These are phyloP conservation scores for Hydnum rufescens DNA, from an alignment of 768 basidiomycete species.

Conservation along the genomic window DNA sequence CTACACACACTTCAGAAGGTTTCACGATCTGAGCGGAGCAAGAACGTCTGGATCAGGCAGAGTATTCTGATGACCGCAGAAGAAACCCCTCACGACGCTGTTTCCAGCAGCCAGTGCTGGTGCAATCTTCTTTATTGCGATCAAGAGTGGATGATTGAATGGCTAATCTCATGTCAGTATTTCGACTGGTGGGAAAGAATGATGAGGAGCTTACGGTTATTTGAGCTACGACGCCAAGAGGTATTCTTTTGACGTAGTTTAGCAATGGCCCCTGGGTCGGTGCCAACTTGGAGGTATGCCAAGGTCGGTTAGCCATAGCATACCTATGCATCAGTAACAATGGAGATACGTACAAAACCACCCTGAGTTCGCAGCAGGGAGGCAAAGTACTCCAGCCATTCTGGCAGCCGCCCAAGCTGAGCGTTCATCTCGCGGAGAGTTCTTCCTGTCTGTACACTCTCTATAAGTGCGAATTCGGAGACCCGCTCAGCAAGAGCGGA, in stretches of 20 bases:
- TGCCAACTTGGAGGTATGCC: conserved; percentile 63
- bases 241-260: conserved; percentile 61
- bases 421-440: conserved; percentile 69
- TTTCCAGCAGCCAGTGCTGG: conserved; percentile 74
- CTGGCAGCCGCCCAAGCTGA: conserved; percentile 57
- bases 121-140: conserved; percentile 75
- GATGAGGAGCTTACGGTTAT: conserved; percentile 35
- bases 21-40: conserved; percentile 27
- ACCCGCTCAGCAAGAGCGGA: conserved; percentile 36
- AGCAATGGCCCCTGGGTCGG: conserved; percentile 64
- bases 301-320: too few relatives aligned
- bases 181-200: background rate
- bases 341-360: conserved; percentile 1
- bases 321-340: conserved; percentile 25
- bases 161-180: conserved; percentile 26
- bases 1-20: conserved; percentile 42
- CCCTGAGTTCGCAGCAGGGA: background rate
- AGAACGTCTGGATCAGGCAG: background rate
- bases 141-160: conserved; percentile 79
- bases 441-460: conserved; percentile 58
- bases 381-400: conserved; percentile 29
- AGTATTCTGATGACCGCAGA: background rate
- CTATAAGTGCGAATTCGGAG: conserved; percentile 39
- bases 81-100: conserved; percentile 30
- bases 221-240: conserved; percentile 77